phyloP scores from a whole-genome alignment of 2,329 filamentous ascomycete genomes.

The Pseudogymnoascus sp. region DNA sequence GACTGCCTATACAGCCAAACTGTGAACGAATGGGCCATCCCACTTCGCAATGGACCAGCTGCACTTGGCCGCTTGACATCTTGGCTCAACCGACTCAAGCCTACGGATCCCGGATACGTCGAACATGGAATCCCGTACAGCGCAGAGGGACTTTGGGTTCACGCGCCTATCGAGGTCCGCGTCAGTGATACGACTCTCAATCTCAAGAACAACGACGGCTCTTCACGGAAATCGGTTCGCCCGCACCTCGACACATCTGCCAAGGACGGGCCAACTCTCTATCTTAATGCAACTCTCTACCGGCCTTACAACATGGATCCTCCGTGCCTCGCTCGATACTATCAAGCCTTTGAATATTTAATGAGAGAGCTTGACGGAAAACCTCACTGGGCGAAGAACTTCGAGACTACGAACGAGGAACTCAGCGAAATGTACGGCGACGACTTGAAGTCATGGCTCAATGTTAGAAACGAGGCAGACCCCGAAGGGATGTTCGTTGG shows the following conservation, averaged over 20 bases:
- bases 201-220: slow-evolving; percentile 21
- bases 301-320: slow-evolving; percentile 72
- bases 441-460: slow-evolving; percentile 58
- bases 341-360: slow-evolving; percentile 82
- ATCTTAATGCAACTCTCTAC: slow-evolving; percentile 86
- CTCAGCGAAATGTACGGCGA: slow-evolving; percentile 61
- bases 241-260: slow-evolving; percentile 68
- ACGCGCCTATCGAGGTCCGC: slow-evolving; percentile 88
- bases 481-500: slow-evolving; percentile 82
- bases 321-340: slow-evolving; percentile 68
- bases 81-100: slow-evolving; percentile 63
- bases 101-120: slow-evolving; percentile 57
- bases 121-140: slow-evolving; percentile 68
- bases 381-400: slow-evolving; percentile 94
- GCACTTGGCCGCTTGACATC: slow-evolving; percentile 73
- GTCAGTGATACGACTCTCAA: slow-evolving; percentile 59
- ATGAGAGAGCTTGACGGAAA: slow-evolving; percentile 77
- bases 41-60: slow-evolving; percentile 77
- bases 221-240: slow-evolving; percentile 32
- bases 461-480: slow-evolving; percentile 62
- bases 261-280: slow-evolving; percentile 64
- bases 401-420: slow-evolving; percentile 51
- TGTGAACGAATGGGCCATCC: slow-evolving; percentile 96
- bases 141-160: slow-evolving; percentile 71
- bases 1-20: slow-evolving; percentile 98